Percentiles rank a stretch among this genome's conserved stretches.
phyloP scores from a whole-genome alignment of 805 yeast genomes.

The Candida adriatica region DNA sequence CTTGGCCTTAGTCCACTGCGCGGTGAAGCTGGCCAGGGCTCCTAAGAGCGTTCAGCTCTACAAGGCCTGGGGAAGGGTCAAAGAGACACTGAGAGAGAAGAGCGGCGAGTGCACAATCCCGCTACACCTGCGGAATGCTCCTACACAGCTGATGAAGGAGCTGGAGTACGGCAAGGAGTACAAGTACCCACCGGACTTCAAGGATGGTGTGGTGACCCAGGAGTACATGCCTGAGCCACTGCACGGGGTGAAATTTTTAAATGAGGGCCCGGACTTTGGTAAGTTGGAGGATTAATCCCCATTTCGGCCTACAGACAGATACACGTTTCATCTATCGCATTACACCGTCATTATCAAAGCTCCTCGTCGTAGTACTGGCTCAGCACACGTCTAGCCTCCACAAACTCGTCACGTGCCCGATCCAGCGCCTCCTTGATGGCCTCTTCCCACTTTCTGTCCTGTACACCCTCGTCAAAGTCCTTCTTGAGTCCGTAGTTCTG shows the following conservation, averaged over 20 bases:
- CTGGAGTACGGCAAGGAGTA: conserved; percentile 80
- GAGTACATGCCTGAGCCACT: conserved; percentile 66
- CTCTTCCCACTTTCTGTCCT: conserved; percentile 21
- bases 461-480: conserved; percentile 25
- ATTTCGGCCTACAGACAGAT: too few species aligned
- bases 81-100: conserved; percentile 45
- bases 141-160: conserved; percentile 85
- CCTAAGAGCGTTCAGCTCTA: conserved; percentile 83
- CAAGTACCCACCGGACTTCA: conserved; percentile 80
- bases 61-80: conserved; percentile 69
- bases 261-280: conserved; percentile 49
- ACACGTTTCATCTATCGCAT: too few species aligned
- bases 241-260: conserved; percentile 41
- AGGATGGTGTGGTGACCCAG: conserved; percentile 68
- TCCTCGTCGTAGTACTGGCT: conserved; percentile 42
- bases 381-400: conserved; percentile 41
- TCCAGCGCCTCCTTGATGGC: conserved; percentile 48
- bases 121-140: conserved; percentile 87
- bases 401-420: conserved; percentile 45
- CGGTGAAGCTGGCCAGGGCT: conserved; percentile 82
- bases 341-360: too few species aligned
- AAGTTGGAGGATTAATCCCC: conserved; percentile 35
- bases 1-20: conserved; percentile 82
- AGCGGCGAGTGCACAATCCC: conserved; percentile 54
- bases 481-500: conserved; percentile 70